Base-by-base conservation (phyloP, 257 asterid genomes). In the Penstemon eatonii region DNA sequence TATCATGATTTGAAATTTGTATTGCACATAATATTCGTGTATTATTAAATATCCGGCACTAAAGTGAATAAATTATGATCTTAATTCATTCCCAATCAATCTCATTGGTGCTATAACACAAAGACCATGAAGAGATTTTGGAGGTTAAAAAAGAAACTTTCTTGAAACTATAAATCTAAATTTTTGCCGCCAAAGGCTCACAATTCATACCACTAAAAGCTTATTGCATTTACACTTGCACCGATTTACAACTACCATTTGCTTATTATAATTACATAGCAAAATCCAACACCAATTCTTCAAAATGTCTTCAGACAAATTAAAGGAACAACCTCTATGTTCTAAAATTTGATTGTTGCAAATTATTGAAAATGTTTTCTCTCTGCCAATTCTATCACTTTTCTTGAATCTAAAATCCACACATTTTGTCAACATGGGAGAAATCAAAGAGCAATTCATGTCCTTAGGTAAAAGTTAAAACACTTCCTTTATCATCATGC, bases 401-500 rank as follows among this genome's bases (percentile, higher is more conserved):
- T 66, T 8, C 12, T 33, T 40, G 18, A n/a, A 33, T 19, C 36
- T 54, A 13, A 18, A 5, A 7, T 40, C 49, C 33, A 8, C 25
- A 54, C 36, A 5, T 36, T 25, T 25, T 50, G 37, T 65, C 66
- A 46, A 66, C 49, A 72, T 73, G 78, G 78, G 73, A 68, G 78
- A 65, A 68, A 56, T 13, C 11, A 57, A 53, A 10, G 72, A 52
- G 69, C 63, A 15, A 42, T 47, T 62, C 65, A 42, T n/a, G 11
- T 53, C 40, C 4, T 8, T 45, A 64, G 78, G 81, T 72, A 67
- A 63, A 15, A 25, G 33, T 25, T 25, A 25, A 60, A n/a, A 41
- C 7, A 0, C 8, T 33, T 58, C 33, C 33, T 25, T 25, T 1
- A 25, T 49, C 37, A 36, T 50, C 40, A 56, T 65, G 18, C 37